Base-by-base conservation (phyloP, 805 yeast species). In the Debaryomyces tyrocola region DNA sequence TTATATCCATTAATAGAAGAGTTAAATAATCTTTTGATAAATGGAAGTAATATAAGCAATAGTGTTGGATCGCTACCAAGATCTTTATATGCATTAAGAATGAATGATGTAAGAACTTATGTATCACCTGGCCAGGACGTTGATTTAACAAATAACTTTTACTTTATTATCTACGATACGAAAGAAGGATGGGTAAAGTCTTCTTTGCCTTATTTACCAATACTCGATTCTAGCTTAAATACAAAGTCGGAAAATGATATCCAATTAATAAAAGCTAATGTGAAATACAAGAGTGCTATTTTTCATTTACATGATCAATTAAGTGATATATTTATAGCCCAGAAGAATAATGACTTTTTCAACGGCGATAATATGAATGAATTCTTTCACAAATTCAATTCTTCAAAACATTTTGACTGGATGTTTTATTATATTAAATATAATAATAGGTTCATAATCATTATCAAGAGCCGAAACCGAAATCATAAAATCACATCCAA, bases 261-360 rank as follows among this genome's bases (percentile, higher is more conserved):
- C 14, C 39, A 33, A 4, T 52, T 49, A 34, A 44, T 47, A 12
- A 45, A 41, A 14, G 21, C 53, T 9, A 39, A 40, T 31, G 29
- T 55, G 33, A 49, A 52, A 43, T 55, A 57, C 29, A 53, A 60
- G 46, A 59, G 55, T 39, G 72, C 68, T 3, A 59, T 69, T 52
- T 69, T 63, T 37, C 67, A 67, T 43, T 57, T 73, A 15, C 77
- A 73, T 50, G 74, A 71, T 49, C 71, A 70, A 46, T 53, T 73
- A 31, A 53, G 55, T 7, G 63, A 62, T 33, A 53, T 71, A 27
- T 69, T 69, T 43, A 46, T 66, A 38, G 47, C 56, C 38, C 61
- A 59, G 20, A 52, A 57, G 10, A 56, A 57, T 18, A 52, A 45
- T 15, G 53, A 56, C 12, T 54, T 63, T 15, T 70, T 70, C 46